Base-by-base conservation (phyloP, 192 early-diverging fungal species). In the Lobosporangium transversale region DNA sequence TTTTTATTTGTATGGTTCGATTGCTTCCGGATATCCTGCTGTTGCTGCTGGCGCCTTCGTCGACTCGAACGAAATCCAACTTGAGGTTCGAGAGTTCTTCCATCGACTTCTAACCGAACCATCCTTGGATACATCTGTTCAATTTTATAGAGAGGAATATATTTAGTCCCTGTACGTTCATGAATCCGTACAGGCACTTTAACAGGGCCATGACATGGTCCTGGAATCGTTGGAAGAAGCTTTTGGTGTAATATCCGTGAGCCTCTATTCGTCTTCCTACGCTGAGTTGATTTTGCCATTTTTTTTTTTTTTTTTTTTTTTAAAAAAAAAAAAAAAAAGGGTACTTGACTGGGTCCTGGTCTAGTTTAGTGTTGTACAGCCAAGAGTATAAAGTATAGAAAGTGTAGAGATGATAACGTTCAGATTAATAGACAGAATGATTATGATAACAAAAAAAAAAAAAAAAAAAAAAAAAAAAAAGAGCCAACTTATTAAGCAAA, bases 131-230 rank as follows among this genome's bases (percentile, higher is more conserved):
- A 57, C 20, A 57, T 21, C 12, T 7, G 35, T 5, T 37, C 35
- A 15, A 57, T 57, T 42, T 21, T 57, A 21, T 21, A 26, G 15
- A 57, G 15, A 7, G 36, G 20, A 24, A 57, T 57, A 24, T 57
- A 57, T 33, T 57, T 26, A 2, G 42, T 2, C 21, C 54, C 54
- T 15, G 33, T 26, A 5, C 5, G 32, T 18, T 33, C 27, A 18
- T 57, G 54, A 40, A 40, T 17, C 1, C 12, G 21, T 20, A 42
- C 36, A 14, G 37, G 37, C 1, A 42, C 21, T 9, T 21, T 20
- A 6, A 23, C 32, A 24, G 54, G 35, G 2, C 54, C 54, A 40
- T 42, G 54, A n/a, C 54, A 42, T 3, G 32, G 35, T 1, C 54
- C 20, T 6, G 10, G 17, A 40, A 57, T 42, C 1, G 54, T 42